Evolutionary conservation across 2,329 filamentous ascomycete genomes (phyloP), one percentile per base, ranked within the genome.

Genomic region (Incumbomyces lentus): DNA sequence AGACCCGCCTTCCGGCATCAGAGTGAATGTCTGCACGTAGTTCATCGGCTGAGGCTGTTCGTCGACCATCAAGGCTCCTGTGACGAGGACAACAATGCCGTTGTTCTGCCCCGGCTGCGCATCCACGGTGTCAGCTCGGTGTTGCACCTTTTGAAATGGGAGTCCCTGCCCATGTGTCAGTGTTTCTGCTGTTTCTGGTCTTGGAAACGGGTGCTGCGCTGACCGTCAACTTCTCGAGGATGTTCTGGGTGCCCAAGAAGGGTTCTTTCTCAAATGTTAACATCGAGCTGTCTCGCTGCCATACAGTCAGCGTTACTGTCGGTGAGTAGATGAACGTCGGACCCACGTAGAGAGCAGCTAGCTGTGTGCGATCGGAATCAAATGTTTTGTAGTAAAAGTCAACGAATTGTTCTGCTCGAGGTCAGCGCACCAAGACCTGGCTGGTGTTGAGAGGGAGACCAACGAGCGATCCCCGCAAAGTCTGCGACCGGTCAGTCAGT

Each of bases 351-450:
- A 95, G 86, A 52, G 69, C 61, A 12, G 66, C 68, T 36, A 95
- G 76, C 43, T 64, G 59, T 47, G 68, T 68, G 60, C 88, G 82
- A 68, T 89, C 75, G 51, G 62, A 53, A 65, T 95, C 88, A 69
- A 95, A 95, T 50, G 81, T 82, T 61, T 82, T 74, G 77, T 95
- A 95, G 79, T 95, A 96, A 74, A 83, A 90, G 51, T 81, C 64
- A 56, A 90, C 82, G 69, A 96, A 95, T 70, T 93, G 78, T 66
- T 82, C 89, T 95, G 62, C 60, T 49, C 18, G 32, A 34, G 32
- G 51, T 61, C 48, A 58, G 56, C 30, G 19, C 12, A 30, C n/a
- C 42, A 13, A 39, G 19, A 22, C n/a, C 42, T 13, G 38, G 19
- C 16, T 26, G 29, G 14, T 22, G 10, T 34, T 16, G 35, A 12